These are phyloP conservation scores for Blastomyces parvus DNA, from an alignment of 2,329 filamentous ascomycete genomes.

Conservation along the genomic window DNA sequence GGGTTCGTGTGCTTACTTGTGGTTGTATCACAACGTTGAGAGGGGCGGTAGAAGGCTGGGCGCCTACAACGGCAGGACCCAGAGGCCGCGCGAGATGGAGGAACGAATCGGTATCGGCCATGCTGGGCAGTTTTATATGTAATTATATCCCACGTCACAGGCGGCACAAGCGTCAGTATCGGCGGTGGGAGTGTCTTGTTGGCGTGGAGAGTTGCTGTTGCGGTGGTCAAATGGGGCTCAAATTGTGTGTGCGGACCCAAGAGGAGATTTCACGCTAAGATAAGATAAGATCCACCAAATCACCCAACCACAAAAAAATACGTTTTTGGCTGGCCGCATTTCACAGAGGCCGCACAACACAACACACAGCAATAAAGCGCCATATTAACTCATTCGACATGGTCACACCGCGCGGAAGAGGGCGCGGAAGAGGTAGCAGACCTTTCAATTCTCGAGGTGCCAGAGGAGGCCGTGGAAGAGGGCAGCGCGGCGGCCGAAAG, in stretches of 20 bases:
- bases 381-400: conserved; percentile 18
- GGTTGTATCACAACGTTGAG: conserved; percentile 91
- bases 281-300: conserved; percentile 33
- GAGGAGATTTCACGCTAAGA: conserved; percentile 40
- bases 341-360: not conserved
- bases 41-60: conserved; percentile 78
- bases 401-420: conserved; percentile 20
- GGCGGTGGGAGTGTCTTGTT: not conserved
- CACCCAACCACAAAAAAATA: conserved; percentile 11
- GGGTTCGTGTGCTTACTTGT: conserved; percentile 53
- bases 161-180: conserved; percentile 3
- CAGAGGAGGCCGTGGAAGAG: conserved; percentile 26
- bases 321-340: conserved; percentile 14
- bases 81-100: conserved; percentile 90
- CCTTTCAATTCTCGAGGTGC: conserved; percentile 18
- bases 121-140: conserved; percentile 41
- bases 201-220: conserved; percentile 11
- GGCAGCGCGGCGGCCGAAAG: conserved; percentile 19
- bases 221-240: conserved; percentile 23
- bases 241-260: conserved; percentile 32
- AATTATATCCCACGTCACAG: conserved; percentile 3
- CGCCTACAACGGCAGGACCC: conserved; percentile 67
- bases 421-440: conserved; percentile 16
- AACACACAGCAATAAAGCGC: not conserved
- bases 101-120: conserved; percentile 79